Base-by-base conservation (phyloP, 2,329 filamentous ascomycete species). In the Fusarium dlaminii region DNA sequence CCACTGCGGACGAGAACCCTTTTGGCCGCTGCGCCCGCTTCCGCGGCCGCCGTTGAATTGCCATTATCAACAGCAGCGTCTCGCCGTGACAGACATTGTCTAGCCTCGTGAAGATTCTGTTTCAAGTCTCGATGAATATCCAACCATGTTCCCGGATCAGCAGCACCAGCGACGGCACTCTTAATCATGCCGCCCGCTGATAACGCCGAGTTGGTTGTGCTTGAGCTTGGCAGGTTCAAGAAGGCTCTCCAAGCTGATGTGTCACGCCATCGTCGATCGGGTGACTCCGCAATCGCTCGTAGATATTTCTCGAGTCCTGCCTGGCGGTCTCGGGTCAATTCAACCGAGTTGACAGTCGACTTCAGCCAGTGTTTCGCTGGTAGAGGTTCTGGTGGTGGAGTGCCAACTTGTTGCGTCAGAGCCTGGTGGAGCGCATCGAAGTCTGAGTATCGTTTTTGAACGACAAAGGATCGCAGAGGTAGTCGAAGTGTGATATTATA, bases 381-480 rank as follows among this genome's bases (percentile, higher is more conserved):
- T 5, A 96, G 86, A 0, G 92, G 84, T 3, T 86, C 85, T 0
- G 94, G 94, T 13, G 94, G 93, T 27, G 92, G 81, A 29, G 85
- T 79, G 76, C 90, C 90, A 64, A 91, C 88, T 56, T 90, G 85
- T 45, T 87, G 84, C 27, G 86, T 86, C 14, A 97, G 87, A 8
- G 88, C 83, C 36, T 85, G 81, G 83, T 96, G 90, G 22, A 97
- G 90, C 52, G 86, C 81, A 63, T 86, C 85, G 79, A 96, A 96
- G 80, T 96, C 94, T 60, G 91, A 94, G 86, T 96, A 97, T 77
- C 94, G 92, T 83, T 95, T 96, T 78, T 91, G 90, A 10, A 95
- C 87, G 73, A 93, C 91, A 77, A 92, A 93, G 9, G 92, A 93
- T 54, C 92, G 90, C 20, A 96, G 88, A 0, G 94, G 93, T 3